Conservation (phyloP, 2,329 filamentous ascomycete species). For the Ophiostoma quercus region DNA sequence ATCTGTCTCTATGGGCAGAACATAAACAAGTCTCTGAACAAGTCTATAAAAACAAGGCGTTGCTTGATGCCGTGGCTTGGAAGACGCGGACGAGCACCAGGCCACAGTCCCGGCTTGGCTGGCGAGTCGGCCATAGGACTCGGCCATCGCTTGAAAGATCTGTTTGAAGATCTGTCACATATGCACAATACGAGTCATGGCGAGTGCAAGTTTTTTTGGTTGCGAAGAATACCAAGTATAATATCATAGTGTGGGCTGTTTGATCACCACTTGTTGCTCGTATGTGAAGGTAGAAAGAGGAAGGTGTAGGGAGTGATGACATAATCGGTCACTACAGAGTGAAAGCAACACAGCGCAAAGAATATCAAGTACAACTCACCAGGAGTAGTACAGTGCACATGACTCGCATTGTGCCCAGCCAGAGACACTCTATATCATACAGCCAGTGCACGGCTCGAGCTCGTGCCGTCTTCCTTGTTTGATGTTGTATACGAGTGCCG, state of each 20-base stretch:
- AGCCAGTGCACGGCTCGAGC: neutral
- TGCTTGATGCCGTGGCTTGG: neutral
- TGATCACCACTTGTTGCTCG: neutral
- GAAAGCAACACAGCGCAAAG: neutral
- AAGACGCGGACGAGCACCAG: neutral
- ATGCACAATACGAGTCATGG: neutral
- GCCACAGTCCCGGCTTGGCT: neutral
- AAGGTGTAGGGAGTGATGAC: neutral
- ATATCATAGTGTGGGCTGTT: neutral
- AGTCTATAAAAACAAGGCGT: neutral
- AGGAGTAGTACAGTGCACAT: neutral
- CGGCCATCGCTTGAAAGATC: neutral
- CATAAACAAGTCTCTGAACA: no score
- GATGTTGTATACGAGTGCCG: neutral
- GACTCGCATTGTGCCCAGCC: neutral
- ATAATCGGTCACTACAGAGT: neutral
- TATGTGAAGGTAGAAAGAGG: neutral
- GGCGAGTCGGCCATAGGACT: neutral
- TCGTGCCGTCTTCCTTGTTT: neutral
- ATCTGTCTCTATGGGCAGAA: no score
- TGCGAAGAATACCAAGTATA: neutral
- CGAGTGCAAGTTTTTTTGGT: neutral
- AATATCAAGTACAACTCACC: neutral
- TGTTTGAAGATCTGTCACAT: constrained; percentile 2
- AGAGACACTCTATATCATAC: neutral